Conservation (phyloP, 2,329 filamentous ascomycete genomes). For the Penicillium crustosum region DNA sequence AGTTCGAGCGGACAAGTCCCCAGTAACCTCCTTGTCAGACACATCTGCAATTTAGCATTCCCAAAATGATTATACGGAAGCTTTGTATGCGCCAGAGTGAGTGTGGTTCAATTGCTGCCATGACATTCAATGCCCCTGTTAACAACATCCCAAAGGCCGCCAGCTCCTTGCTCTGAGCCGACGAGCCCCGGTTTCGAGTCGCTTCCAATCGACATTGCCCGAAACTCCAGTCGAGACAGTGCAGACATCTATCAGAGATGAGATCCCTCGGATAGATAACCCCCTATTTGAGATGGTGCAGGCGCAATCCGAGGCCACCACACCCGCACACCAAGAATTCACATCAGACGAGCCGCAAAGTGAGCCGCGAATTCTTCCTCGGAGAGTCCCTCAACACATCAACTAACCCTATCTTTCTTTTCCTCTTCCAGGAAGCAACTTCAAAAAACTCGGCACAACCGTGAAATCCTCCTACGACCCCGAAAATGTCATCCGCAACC, state of each 20-base stretch:
- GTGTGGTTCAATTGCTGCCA: slow-evolving; percentile 16
- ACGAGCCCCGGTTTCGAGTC: slow-evolving; percentile 33
- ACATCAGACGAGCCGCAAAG: slow-evolving; percentile 20
- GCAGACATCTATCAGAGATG: slow-evolving; percentile 16
- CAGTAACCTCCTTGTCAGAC: slow-evolving; percentile 15
- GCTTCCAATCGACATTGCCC: slow-evolving; percentile 35
- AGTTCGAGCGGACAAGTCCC: slow-evolving; percentile 35
- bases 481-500: slow-evolving; percentile 57
- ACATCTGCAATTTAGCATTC: slow-evolving; percentile 18
- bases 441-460: slow-evolving; percentile 34
- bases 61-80: slow-evolving; percentile 45
- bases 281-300: slow-evolving; percentile 17
- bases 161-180: slow-evolving; percentile 37
- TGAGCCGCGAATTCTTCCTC: slow-evolving; percentile 20
- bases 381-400: background rate
- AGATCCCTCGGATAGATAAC: slow-evolving; percentile 11
- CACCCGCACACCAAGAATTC: slow-evolving; percentile 2
- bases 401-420: background rate
- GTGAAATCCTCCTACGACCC: slow-evolving; percentile 33
- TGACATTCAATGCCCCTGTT: background rate
- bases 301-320: slow-evolving; percentile 3
- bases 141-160: slow-evolving; percentile 34
- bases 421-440: slow-evolving; percentile 29
- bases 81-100: slow-evolving; percentile 43
- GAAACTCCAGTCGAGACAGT: slow-evolving; percentile 29